Evolutionary conservation across 495 filamentous ascomycete species (phyloP).

Genomic region (Monascus purpureus): DNA sequence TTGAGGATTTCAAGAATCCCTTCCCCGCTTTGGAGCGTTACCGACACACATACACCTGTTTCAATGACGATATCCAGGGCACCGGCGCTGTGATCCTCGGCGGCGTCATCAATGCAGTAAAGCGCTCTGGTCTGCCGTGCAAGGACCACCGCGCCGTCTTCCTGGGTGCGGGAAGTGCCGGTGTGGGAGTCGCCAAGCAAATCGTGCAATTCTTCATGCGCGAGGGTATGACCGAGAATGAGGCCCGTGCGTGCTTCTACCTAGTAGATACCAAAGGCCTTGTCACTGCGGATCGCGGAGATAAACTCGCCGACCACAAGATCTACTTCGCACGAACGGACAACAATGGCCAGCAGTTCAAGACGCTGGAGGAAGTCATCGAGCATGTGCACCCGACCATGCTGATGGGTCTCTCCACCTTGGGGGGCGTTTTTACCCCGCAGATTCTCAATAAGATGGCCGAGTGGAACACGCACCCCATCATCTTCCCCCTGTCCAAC

Average conservation of each 20-base stretch:
- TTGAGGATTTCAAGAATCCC: constrained; percentile 97
- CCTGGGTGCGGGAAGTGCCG: constrained; percentile 88
- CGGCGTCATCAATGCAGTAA: constrained; percentile 90
- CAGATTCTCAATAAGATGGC: constrained; percentile 75
- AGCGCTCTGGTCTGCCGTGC: constrained; percentile 69
- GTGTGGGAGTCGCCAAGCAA: constrained; percentile 94
- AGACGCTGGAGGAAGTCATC: constrained; percentile 79
- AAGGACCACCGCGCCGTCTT: constrained; percentile 92
- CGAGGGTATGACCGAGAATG: constrained; percentile 83
- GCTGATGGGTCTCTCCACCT: constrained; percentile 86
- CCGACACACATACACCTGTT: constrained; percentile 75
- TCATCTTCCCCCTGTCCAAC: constrained; percentile 91
- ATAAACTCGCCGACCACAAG: constrained; percentile 92
- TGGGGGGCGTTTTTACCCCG: constrained; percentile 86
- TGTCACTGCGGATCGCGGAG: constrained; percentile 84
- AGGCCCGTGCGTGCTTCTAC: constrained; percentile 85
- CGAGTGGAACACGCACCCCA: constrained; percentile 63
- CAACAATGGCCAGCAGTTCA: constrained; percentile 83
- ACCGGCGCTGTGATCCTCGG: constrained; percentile 91
- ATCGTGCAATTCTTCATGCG: constrained; percentile 91
- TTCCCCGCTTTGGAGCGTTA: constrained; percentile 90
- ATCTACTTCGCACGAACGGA: constrained; percentile 89
- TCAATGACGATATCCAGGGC: constrained; percentile 98
- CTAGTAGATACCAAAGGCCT: constrained; percentile 95
- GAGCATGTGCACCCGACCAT: constrained; percentile 90